These are phyloP conservation scores for Penicillium bovifimosum DNA, from an alignment of 495 filamentous ascomycete genomes.

Conservation along the genomic window DNA sequence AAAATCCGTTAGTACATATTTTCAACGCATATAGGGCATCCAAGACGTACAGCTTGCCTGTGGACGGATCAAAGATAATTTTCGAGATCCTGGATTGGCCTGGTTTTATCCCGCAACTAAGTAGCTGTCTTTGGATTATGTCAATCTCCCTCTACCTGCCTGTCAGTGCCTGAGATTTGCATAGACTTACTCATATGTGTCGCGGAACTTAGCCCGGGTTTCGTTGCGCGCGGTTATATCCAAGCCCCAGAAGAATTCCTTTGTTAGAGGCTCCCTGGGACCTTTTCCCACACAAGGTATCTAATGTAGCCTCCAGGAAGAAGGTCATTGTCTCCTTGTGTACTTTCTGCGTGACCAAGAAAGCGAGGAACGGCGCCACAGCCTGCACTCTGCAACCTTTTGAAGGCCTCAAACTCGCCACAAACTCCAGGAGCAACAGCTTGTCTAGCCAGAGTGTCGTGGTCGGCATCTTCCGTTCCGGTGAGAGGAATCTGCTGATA, in stretches of 20 bases:
- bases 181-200: conserved; percentile 12
- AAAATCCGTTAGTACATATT: conserved; percentile 10
- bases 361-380: conserved; percentile 14
- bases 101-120: conserved; percentile 10
- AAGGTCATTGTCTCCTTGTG: conserved; percentile 8
- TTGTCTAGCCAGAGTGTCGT: conserved; percentile 10
- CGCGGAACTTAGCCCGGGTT: conserved; percentile 13
- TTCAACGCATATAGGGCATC: background rate
- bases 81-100: conserved; percentile 8
- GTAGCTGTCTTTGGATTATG: conserved; percentile 11
- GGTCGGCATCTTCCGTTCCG: conserved; percentile 14
- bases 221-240: conserved; percentile 4
- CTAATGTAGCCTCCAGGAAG: conserved; percentile 15
- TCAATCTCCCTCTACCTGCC: conserved; percentile 1
- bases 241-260: conserved; percentile 19
- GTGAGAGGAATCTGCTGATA: conserved; percentile 14
- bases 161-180: conserved; percentile 2
- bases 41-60: conserved; percentile 12
- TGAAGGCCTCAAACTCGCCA: conserved; percentile 14
- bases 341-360: conserved; percentile 11
- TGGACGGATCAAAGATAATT: conserved; percentile 17
- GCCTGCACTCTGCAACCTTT: conserved; percentile 1
- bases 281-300: conserved; percentile 20
- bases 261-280: conserved; percentile 14
- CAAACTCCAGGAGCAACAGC: conserved; percentile 1